Percentiles rank a stretch among this genome's conserved stretches.
Conservation (phyloP, 2,329 filamentous ascomycete species). For the Orbilia brochopaga region DNA sequence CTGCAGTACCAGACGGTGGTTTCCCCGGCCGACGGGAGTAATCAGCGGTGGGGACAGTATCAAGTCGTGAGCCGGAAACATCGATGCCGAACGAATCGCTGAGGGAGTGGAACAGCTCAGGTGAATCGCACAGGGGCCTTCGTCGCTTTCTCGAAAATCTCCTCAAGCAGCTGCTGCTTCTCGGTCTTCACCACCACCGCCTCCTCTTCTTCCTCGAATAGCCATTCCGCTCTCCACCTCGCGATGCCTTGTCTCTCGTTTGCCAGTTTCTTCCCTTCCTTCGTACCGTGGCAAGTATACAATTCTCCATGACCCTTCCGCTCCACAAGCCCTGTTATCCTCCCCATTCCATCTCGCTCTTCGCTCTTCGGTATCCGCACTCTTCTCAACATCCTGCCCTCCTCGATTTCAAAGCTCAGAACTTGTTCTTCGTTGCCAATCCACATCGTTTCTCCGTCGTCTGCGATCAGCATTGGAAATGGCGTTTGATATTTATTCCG, state of each 20-base stretch:
- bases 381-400: slow-evolving; percentile 74
- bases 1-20: too few relatives aligned
- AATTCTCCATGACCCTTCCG: slow-evolving; percentile 23
- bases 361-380: slow-evolving; percentile 69
- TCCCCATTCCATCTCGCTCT: slow-evolving; percentile 29
- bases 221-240: slow-evolving; percentile 34
- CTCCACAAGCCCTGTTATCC: slow-evolving; percentile 38
- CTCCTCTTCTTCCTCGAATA: slow-evolving; percentile 28
- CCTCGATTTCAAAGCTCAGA: slow-evolving; percentile 71
- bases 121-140: slow-evolving; percentile 27
- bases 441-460: slow-evolving; percentile 70
- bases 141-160: slow-evolving; percentile 45
- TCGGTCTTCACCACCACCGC: slow-evolving; percentile 31
- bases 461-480: slow-evolving; percentile 68
- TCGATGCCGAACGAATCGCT: too few relatives aligned
- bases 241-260: slow-evolving; percentile 23
- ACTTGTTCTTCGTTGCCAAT: slow-evolving; percentile 61
- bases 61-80: too few relatives aligned
- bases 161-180: slow-evolving; percentile 29
- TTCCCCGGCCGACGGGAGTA: too few relatives aligned
- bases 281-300: slow-evolving; percentile 32
- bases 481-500: slow-evolving; percentile 73
- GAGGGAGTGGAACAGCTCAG: slow-evolving; percentile 8
- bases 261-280: slow-evolving; percentile 10
- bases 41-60: too few relatives aligned